phyloP scores from a whole-genome alignment of 2,329 filamentous ascomycete species.

The Penicillium sp. region DNA sequence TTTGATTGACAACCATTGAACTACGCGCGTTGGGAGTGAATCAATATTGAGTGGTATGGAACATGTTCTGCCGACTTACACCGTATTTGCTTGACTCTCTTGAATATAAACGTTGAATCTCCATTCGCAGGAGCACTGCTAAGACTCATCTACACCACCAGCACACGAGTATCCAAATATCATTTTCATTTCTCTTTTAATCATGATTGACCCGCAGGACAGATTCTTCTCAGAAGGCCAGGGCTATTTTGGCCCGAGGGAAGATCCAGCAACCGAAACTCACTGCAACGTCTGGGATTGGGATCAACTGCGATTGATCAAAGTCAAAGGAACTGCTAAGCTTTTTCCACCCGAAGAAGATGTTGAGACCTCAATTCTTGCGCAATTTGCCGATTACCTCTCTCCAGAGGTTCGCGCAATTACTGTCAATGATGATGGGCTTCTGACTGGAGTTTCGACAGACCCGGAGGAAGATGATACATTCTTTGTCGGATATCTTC shows the following conservation, averaged over 20 bases:
- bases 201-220: background rate
- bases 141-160: no score
- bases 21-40: no score
- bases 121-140: no score
- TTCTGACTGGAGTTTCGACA: conserved; percentile 15
- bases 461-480: conserved; percentile 21
- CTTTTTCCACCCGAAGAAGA: conserved; percentile 23
- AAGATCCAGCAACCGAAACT: conserved; percentile 19
- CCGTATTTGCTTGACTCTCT: no score
- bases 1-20: no score
- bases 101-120: no score
- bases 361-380: conserved; percentile 15
- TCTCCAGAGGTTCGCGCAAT: conserved; percentile 21
- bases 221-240: conserved; percentile 19
- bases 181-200: background rate
- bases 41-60: no score
- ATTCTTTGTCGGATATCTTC: conserved; percentile 19
- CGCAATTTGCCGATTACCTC: conserved; percentile 20
- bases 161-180: no score
- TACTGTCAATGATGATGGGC: conserved; percentile 17
- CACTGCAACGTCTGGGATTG: conserved; percentile 26
- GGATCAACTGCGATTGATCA: conserved; percentile 23
- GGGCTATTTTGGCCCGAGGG: conserved; percentile 18
- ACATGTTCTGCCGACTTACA: no score
- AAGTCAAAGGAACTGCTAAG: conserved; percentile 26